These are phyloP conservation scores for Basipetospora sp. DNA, from an alignment of 2,329 filamentous ascomycete species.

Conservation along the genomic window DNA sequence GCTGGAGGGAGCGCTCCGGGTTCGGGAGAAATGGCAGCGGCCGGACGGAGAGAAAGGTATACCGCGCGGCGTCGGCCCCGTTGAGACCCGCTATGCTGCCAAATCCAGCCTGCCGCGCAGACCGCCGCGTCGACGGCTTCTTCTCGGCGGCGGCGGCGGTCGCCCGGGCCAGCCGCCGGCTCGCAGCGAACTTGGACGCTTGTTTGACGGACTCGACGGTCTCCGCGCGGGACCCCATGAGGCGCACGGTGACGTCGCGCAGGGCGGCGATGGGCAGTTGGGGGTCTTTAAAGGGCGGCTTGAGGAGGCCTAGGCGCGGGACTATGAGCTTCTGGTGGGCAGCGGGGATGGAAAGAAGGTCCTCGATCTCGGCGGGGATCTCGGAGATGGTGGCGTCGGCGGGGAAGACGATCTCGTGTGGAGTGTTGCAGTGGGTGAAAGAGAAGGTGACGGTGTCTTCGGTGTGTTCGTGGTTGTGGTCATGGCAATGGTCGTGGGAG, in stretches of 20 bases:
- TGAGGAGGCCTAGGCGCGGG: constrained; percentile 17
- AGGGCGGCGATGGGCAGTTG: constrained; percentile 14
- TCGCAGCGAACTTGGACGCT: constrained; percentile 4
- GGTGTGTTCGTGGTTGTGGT: constrained; percentile 10
- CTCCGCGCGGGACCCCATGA: constrained; percentile 5
- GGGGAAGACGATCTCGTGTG: constrained; percentile 29
- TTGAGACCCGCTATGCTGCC: constrained; percentile 14
- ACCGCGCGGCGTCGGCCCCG: constrained; percentile 35
- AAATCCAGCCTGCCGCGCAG: constrained; percentile 12
- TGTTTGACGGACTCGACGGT: not conserved
- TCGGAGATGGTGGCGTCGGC: constrained; percentile 36
- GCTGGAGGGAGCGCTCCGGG: constrained; percentile 53
- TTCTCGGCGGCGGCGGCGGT: too few relatives aligned
- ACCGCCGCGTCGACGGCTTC: constrained; percentile 7
- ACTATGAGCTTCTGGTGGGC: constrained; percentile 56
- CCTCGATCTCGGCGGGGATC: constrained; percentile 43
- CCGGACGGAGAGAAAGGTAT: constrained; percentile 67
- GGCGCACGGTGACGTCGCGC: constrained; percentile 7
- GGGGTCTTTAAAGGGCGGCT: constrained; percentile 12
- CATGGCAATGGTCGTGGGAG: constrained; percentile 8
- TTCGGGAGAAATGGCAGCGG: constrained; percentile 66
- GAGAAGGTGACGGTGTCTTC: constrained; percentile 25
- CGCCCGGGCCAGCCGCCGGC: constrained; percentile 10
- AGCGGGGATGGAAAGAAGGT: constrained; percentile 41
- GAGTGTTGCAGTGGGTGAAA: constrained; percentile 31